phyloP scores from a whole-genome alignment of 2,329 filamentous ascomycete genomes.

The Sarocladium oryzae region DNA sequence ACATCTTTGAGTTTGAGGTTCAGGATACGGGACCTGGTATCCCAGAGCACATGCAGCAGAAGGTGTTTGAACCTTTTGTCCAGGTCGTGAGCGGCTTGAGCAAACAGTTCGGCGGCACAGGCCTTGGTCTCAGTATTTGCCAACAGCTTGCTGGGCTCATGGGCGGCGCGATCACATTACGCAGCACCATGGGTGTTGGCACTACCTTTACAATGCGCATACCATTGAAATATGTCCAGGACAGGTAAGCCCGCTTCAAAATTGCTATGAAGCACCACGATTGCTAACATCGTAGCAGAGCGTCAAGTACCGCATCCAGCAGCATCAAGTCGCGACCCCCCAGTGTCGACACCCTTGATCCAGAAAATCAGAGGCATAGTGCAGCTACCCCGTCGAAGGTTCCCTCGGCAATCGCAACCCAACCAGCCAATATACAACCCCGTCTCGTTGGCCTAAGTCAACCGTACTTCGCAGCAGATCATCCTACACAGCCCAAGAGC shows the following conservation, averaged over 20 bases:
- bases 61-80: constrained; percentile 90
- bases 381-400: background rate
- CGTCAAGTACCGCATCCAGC: constrained; percentile 49
- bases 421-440: constrained; percentile 60
- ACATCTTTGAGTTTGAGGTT: constrained; percentile 81
- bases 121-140: constrained; percentile 82
- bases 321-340: constrained; percentile 43
- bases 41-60: constrained; percentile 66
- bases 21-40: constrained; percentile 86
- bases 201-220: constrained; percentile 79
- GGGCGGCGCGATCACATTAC: constrained; percentile 68
- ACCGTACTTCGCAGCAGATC: constrained; percentile 61
- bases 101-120: constrained; percentile 86
- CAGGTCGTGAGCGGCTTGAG: constrained; percentile 86
- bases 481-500: constrained; percentile 20
- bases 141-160: constrained; percentile 79
- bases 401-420: background rate
- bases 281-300: constrained; percentile 24
- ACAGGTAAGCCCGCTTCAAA: constrained; percentile 32
- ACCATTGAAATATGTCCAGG: constrained; percentile 69
- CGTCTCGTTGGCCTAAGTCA: constrained; percentile 75
- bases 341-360: constrained; percentile 38
- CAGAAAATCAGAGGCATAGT: constrained; percentile 25
- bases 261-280: background rate
- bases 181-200: constrained; percentile 65